Conservation (phyloP, 371 early-diverging fungal genomes). For the Lichtheimia ornata region DNA sequence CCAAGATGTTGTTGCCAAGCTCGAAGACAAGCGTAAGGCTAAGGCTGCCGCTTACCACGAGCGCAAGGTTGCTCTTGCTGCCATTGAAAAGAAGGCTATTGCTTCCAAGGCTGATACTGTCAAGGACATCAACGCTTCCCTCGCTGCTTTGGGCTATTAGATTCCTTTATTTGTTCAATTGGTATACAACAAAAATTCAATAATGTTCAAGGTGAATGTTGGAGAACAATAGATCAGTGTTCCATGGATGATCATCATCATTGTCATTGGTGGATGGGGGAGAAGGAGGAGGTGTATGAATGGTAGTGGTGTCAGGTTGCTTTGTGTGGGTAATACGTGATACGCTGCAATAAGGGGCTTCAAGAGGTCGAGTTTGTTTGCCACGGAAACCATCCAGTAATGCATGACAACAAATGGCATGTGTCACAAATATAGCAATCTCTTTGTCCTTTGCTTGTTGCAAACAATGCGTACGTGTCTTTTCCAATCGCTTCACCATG, state of each 20-base stretch:
- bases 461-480: conserved; percentile 24
- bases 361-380: conserved; percentile 32
- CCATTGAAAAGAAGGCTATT: conserved; percentile 43
- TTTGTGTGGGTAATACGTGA: conserved; percentile 21
- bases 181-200: conserved; percentile 1
- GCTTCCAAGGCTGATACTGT: conserved; percentile 41
- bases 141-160: conserved; percentile 36
- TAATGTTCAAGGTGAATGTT: conserved; percentile 14
- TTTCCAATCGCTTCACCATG: conserved; percentile 32
- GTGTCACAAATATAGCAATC: conserved; percentile 33
- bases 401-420: conserved; percentile 46
- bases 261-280: conserved; percentile 9
- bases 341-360: conserved; percentile 35
- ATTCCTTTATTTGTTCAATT: background rate
- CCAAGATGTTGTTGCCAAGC: conserved; percentile 89
- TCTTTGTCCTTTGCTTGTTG: conserved; percentile 7
- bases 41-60: conserved; percentile 88
- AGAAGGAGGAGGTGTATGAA: conserved; percentile 1
- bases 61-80: conserved; percentile 64
- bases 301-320: background rate
- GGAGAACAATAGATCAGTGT: conserved; percentile 19
- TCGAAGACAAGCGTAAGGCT: conserved; percentile 97
- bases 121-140: conserved; percentile 44
- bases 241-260: conserved; percentile 18
- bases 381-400: conserved; percentile 42